These are phyloP conservation scores for Coniochaeta sp. DNA, from an alignment of 2,329 filamentous ascomycete genomes.

Conservation along the genomic window DNA sequence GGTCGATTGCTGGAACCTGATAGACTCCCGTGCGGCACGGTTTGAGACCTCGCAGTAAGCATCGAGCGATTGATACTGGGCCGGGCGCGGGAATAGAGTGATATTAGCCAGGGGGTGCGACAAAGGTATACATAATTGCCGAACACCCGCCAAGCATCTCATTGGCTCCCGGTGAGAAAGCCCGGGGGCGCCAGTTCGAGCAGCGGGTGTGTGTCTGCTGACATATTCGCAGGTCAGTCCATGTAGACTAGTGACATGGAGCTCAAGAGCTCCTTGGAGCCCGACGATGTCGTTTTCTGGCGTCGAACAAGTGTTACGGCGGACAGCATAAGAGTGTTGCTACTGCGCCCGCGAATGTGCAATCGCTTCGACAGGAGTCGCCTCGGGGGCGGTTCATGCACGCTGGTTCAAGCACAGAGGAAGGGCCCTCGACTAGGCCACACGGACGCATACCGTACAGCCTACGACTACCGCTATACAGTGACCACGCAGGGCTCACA, in stretches of 20 bases:
- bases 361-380: too few relatives aligned
- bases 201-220: background rate
- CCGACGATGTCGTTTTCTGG: too few relatives aligned
- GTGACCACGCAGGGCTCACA: too few relatives aligned
- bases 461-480: too few relatives aligned
- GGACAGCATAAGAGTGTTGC: too few relatives aligned
- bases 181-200: background rate
- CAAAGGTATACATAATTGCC: background rate
- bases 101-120: background rate
- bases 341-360: too few relatives aligned
- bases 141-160: slow-evolving; percentile 1
- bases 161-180: background rate
- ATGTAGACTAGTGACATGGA: background rate
- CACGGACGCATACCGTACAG: too few relatives aligned
- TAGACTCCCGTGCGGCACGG: background rate
- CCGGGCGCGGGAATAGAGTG: background rate
- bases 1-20: background rate
- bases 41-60: background rate
- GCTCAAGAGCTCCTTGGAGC: background rate
- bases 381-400: too few relatives aligned
- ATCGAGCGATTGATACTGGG: background rate
- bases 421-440: too few relatives aligned
- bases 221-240: background rate
- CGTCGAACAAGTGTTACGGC: background rate
- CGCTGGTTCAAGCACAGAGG: too few relatives aligned